Percentiles rank a stretch among this genome's conserved stretches.
phyloP scores from a whole-genome alignment of 2,329 filamentous ascomycete genomes.

The Byssochlamys sp. region DNA sequence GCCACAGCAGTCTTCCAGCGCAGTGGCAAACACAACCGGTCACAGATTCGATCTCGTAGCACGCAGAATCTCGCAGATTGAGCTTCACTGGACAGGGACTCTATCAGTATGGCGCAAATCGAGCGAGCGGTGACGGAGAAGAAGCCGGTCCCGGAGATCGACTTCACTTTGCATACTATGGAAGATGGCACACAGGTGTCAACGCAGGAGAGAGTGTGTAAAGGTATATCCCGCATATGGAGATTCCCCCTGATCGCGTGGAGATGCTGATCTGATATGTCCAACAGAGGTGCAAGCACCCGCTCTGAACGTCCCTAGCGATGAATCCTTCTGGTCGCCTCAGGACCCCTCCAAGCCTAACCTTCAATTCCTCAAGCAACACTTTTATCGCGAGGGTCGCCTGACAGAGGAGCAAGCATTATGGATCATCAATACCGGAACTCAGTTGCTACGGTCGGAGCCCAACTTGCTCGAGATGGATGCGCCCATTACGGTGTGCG shows the following conservation, averaged over 20 bases:
- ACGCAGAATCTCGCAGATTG: background rate
- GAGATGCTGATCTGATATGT: slow-evolving; percentile 5
- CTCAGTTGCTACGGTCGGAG: slow-evolving; percentile 76
- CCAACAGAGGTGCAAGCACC: slow-evolving; percentile 86
- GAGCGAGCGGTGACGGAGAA: slow-evolving; percentile 90
- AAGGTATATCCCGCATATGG: slow-evolving; percentile 55
- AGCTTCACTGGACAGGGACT: background rate
- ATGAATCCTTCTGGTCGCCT: slow-evolving; percentile 89
- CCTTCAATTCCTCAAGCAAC: slow-evolving; percentile 89
- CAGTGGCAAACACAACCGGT: background rate
- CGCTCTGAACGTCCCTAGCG: slow-evolving; percentile 80
- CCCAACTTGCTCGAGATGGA: slow-evolving; percentile 98
- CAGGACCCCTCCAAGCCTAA: slow-evolving; percentile 80
- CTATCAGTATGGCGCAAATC: slow-evolving; percentile 40
- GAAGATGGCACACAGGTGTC: slow-evolving; percentile 92
- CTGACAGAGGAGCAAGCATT: slow-evolving; percentile 94
- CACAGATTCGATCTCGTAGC: background rate
- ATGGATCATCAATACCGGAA: slow-evolving; percentile 84
- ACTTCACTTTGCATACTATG: slow-evolving; percentile 97
- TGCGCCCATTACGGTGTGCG: slow-evolving; percentile 94
- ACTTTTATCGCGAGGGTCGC: slow-evolving; percentile 94
- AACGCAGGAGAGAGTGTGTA: slow-evolving; percentile 92
- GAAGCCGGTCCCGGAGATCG: slow-evolving; percentile 92
- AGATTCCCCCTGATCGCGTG: slow-evolving; percentile 8
- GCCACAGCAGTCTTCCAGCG: background rate